Conservation (phyloP, 192 early-diverging fungal species). For the Backusella morwellensis region DNA sequence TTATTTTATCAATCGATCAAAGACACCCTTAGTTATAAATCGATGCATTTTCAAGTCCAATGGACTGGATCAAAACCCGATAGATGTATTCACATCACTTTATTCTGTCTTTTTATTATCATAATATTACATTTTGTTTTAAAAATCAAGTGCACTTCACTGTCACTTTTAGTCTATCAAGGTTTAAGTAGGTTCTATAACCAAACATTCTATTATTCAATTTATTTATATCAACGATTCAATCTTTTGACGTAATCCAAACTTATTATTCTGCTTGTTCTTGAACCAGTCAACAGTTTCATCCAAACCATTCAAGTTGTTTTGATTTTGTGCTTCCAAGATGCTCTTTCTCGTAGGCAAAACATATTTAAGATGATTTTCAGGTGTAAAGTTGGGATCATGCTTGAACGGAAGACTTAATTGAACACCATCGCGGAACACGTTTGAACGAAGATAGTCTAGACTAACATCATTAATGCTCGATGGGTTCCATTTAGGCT, state of each 20-base stretch:
- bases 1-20: too few species aligned
- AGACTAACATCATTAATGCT: slow-evolving; percentile 47
- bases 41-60: too few species aligned
- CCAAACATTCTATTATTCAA: slow-evolving; percentile 7
- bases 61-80: too few species aligned
- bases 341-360: slow-evolving; percentile 69
- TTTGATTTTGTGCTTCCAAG: slow-evolving; percentile 31
- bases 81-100: too few species aligned
- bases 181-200: background rate
- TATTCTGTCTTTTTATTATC: too few species aligned
- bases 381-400: slow-evolving; percentile 37
- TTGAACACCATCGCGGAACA: slow-evolving; percentile 44
- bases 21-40: too few species aligned
- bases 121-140: too few species aligned
- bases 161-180: background rate
- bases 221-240: slow-evolving; percentile 46
- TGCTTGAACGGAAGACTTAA: slow-evolving; percentile 36
- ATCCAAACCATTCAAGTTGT: slow-evolving; percentile 17
- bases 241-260: slow-evolving; percentile 69
- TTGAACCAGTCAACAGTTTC: slow-evolving; percentile 63
- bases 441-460: slow-evolving; percentile 32
- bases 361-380: slow-evolving; percentile 57
- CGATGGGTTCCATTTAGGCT: slow-evolving; percentile 75
- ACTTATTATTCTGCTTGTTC: slow-evolving; percentile 52
- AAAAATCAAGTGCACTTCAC: background rate